These are phyloP conservation scores for Zasmidium angulare DNA, from an alignment of 2,329 filamentous ascomycete species.

Conservation along the genomic window DNA sequence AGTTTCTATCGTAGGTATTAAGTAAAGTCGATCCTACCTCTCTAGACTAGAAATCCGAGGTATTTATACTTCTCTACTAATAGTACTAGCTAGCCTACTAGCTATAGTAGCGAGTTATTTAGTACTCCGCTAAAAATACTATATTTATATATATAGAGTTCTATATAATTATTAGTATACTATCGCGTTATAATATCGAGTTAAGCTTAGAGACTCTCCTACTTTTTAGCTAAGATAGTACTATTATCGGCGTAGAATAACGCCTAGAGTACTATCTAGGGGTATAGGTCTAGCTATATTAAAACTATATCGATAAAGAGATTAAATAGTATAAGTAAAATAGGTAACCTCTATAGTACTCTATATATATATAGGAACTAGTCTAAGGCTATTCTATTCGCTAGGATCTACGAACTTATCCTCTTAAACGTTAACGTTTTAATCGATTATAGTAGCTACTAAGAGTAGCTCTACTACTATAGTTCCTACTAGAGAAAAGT, in stretches of 20 bases:
- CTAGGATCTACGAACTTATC: neutral
- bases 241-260: neutral
- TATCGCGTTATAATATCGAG: neutral
- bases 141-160: neutral
- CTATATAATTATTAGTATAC: neutral
- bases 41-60: neutral
- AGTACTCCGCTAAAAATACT: neutral
- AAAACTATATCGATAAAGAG: neutral
- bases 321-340: neutral
- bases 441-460: neutral
- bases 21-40: neutral
- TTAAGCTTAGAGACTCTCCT: neutral
- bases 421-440: neutral
- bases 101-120: neutral
- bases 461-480: neutral
- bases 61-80: neutral
- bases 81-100: neutral
- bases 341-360: neutral
- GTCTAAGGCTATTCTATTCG: neutral
- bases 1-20: neutral
- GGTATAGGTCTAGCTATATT: neutral
- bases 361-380: neutral
- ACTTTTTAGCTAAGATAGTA: neutral
- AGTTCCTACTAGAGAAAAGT: neutral
- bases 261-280: neutral